Evolutionary conservation across 2,329 filamentous ascomycete genomes (phyloP), one percentile per base, ranked within the genome.

Genomic region (Cytospora schulzeri): DNA sequence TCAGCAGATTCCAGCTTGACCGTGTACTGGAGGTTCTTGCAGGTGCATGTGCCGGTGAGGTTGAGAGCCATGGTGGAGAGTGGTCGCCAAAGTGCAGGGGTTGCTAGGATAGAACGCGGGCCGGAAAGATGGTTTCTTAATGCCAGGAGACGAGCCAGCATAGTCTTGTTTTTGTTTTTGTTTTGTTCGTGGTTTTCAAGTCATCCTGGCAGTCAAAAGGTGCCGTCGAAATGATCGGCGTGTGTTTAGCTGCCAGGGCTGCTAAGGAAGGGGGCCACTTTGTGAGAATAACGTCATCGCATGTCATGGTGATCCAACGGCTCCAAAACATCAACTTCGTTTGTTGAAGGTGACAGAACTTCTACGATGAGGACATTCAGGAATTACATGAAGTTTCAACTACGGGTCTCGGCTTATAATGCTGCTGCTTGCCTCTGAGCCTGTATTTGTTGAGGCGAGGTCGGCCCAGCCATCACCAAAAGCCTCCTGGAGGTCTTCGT

Each of bases 1-100:
- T 73, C 71, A 1, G 66, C 29, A 8, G 72, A 73, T 8, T 70
- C 65, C 33, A 75, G 69, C 15, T 66, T 45, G 17, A 74, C 66
- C 7, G 68, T 64, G 66, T 74, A 75, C 29, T 67, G 68, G 50
- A 74, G 60, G 2, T 65, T 60, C 12, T 65, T 60, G 65, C 72
- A 74, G 24, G 71, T 69, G 63, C 72, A 73, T 33, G 68, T 64
- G 19, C 70, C 71, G 12, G 54, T 64, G 50, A 69, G 58, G 19
- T 61, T 59, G 45, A 67, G 41, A 33, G 57, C 48, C 67, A 69
- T 66, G 4, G 35, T 61, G 35, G 35, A 55, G 8, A 55, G 4
- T 6, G 11, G 19, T 55, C n/a, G 41, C 35, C 50, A 19, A 48
- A 17, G 15, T 4, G 33, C 8, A 14, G 31, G 31, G 35, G 22